Evolutionary conservation across 2,329 filamentous ascomycete genomes (phyloP).

Genomic region (Epichloe aotearoae): DNA sequence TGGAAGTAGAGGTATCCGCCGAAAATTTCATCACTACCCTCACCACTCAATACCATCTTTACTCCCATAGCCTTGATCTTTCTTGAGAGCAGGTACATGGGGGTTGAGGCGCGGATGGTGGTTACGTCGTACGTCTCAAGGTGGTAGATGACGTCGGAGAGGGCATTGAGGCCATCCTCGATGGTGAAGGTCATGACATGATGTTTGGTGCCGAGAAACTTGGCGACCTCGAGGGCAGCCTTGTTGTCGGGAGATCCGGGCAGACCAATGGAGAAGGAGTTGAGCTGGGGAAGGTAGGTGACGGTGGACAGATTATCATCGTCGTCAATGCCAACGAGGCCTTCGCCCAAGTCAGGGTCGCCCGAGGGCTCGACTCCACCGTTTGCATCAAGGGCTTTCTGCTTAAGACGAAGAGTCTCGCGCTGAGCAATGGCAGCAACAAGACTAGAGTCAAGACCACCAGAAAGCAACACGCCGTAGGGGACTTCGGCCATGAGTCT

Average conservation of each 20-base stretch:
- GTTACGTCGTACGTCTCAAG: conserved; percentile 97
- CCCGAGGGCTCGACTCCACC: conserved; percentile 28
- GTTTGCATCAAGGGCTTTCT: conserved; percentile 41
- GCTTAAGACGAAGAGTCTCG: conserved; percentile 68
- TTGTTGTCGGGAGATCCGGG: conserved; percentile 85
- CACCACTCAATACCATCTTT: conserved; percentile 97
- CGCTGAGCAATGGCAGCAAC: conserved; percentile 92
- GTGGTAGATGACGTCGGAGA: conserved; percentile 96
- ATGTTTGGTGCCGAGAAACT: conserved; percentile 95
- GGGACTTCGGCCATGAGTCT: conserved; percentile 97
- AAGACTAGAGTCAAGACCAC: conserved; percentile 88
- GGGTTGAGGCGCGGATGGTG: conserved; percentile 93
- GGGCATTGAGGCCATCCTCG: conserved; percentile 89
- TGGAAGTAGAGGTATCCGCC: conserved; percentile 99
- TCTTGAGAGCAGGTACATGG: conserved; percentile 93
- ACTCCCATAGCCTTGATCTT: conserved; percentile 99
- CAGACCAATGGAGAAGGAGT: conserved; percentile 97
- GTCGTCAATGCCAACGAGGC: conserved; percentile 89
- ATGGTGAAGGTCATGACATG: conserved; percentile 98
- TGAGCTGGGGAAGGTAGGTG: conserved; percentile 84
- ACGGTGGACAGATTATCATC: conserved; percentile 79
- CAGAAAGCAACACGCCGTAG: conserved; percentile 89
- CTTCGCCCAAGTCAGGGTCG: conserved; percentile 48
- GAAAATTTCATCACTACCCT: conserved; percentile 96
- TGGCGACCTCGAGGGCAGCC: conserved; percentile 83